Conservation (phyloP, 164 flowering plant genomes). For the Taxillus chinensis region DNA sequence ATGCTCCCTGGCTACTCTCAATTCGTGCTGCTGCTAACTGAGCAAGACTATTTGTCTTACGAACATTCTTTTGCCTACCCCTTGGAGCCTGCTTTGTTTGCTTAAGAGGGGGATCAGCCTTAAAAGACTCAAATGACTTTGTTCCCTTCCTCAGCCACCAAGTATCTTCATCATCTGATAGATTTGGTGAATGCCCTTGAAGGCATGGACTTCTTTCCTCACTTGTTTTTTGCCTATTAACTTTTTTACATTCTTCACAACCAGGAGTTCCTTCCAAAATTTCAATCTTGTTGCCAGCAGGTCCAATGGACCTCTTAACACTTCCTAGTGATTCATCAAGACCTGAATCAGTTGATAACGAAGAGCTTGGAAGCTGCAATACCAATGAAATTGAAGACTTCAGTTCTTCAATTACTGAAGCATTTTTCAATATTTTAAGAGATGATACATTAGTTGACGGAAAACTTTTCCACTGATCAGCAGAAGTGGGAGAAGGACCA, state of each 20-base stretch:
- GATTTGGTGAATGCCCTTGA: slow-evolving; percentile 34
- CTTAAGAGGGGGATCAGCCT: slow-evolving; percentile 67
- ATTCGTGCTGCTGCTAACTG: slow-evolving; percentile 83
- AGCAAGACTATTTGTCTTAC: slow-evolving; percentile 85
- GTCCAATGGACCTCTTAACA: slow-evolving; percentile 41
- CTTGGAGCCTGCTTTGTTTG: slow-evolving; percentile 54
- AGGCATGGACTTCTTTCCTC: slow-evolving; percentile 47
- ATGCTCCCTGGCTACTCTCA: slow-evolving; percentile 97
- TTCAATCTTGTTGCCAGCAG: slow-evolving; percentile 27
- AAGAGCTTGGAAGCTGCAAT: slow-evolving; percentile 47
- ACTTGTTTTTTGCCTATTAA: slow-evolving; percentile 59
- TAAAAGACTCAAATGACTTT: slow-evolving; percentile 45
- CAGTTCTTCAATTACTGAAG: slow-evolving; percentile 41
- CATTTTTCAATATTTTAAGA: slow-evolving; percentile 18
- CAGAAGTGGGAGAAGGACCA: slow-evolving; percentile 18
- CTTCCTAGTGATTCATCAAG: slow-evolving; percentile 48
- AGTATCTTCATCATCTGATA: slow-evolving; percentile 67
- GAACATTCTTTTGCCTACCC: slow-evolving; percentile 73
- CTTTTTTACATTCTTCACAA: slow-evolving; percentile 84
- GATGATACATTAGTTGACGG: slow-evolving; percentile 20
- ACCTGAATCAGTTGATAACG: slow-evolving; percentile 23
- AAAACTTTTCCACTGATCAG: slow-evolving; percentile 29
- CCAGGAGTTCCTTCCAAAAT: slow-evolving; percentile 60
- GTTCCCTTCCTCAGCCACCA: slow-evolving; percentile 89
- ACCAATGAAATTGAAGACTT: slow-evolving; percentile 57